Percentiles rank a stretch among this genome's conserved stretches.
Evolutionary conservation across 2,329 filamentous ascomycete genomes (phyloP).

Genomic region (Endoconidiophora laricicola): DNA sequence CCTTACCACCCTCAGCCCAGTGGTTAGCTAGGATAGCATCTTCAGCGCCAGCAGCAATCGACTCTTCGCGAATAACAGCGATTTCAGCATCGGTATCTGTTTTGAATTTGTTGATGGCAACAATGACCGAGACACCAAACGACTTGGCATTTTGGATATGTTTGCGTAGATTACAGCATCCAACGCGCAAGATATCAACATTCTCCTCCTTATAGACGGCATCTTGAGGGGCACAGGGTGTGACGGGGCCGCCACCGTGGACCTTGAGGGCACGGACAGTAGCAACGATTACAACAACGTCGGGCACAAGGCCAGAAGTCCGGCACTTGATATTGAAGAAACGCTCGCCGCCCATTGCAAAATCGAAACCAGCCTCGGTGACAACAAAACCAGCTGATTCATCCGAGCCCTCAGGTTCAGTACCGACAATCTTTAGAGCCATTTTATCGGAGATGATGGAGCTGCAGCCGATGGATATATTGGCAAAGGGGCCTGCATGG

Average conservation of each 20-base stretch:
- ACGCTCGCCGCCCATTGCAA: slow-evolving; percentile 97
- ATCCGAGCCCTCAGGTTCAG: slow-evolving; percentile 78
- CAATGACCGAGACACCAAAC: slow-evolving; percentile 86
- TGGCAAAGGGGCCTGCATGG: slow-evolving; percentile 92
- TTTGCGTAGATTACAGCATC: slow-evolving; percentile 88
- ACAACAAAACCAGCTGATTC: slow-evolving; percentile 73
- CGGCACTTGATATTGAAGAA: slow-evolving; percentile 99
- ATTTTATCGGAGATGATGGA: slow-evolving; percentile 91
- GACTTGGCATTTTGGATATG: slow-evolving; percentile 80
- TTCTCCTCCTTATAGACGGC: slow-evolving; percentile 90
- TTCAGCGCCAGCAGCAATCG: slow-evolving; percentile 78
- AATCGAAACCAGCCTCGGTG: slow-evolving; percentile 95
- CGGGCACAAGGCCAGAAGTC: slow-evolving; percentile 77
- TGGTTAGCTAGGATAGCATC: slow-evolving; percentile 90
- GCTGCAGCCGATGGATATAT: slow-evolving; percentile 94
- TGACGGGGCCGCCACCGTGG: slow-evolving; percentile 85
- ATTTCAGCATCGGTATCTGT: slow-evolving; percentile 91
- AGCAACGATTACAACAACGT: slow-evolving; percentile 87
- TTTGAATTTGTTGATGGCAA: slow-evolving; percentile 92
- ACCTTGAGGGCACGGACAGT: slow-evolving; percentile 94
- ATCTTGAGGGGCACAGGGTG: slow-evolving; percentile 67
- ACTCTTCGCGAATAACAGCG: slow-evolving; percentile 74
- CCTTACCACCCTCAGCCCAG: slow-evolving; percentile 88
- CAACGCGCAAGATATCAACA: slow-evolving; percentile 72
- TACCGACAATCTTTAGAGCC: slow-evolving; percentile 87